phyloP scores from a whole-genome alignment of 257 asterid species.

The Jacaranda copaia region DNA sequence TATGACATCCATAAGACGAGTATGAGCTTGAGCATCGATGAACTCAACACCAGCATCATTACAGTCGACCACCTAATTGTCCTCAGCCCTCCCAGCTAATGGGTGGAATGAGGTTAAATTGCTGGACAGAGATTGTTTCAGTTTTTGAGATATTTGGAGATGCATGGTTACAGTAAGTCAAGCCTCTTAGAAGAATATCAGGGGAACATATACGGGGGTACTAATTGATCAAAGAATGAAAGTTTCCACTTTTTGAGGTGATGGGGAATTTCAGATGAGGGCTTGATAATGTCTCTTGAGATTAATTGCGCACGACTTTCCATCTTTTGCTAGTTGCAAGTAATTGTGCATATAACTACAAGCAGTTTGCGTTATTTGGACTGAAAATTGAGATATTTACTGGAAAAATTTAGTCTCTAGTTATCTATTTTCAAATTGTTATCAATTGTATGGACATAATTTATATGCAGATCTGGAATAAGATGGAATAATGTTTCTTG shows the following conservation, averaged over 20 bases:
- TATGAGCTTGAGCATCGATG: conserved; percentile 31
- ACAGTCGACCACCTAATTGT: conserved; percentile 32
- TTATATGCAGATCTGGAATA: no score
- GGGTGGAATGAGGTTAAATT: conserved; percentile 44
- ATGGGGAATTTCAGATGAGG: conserved; percentile 51
- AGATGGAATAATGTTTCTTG: no score
- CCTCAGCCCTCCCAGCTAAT: conserved; percentile 47
- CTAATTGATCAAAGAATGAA: conserved; percentile 49
- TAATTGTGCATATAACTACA: no score
- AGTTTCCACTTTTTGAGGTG: conserved; percentile 39
- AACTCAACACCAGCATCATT: conserved; percentile 44
- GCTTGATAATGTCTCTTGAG: conserved; percentile 47
- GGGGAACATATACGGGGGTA: conserved; percentile 38
- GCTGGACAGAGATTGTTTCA: conserved; percentile 41
- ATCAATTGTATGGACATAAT: no score
- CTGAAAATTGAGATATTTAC: no score
- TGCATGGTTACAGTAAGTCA: no score
- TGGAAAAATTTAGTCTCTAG: no score
- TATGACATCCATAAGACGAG: conserved; percentile 21
- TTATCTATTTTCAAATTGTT: no score
- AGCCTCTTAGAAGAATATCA: conserved; percentile 55
- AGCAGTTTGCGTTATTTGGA: no score
- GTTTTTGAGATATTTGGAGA: no score
- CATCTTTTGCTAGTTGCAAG: not conserved
- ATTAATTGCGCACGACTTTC: not conserved